Percentiles rank a stretch among this genome's conserved stretches.
phyloP scores from a whole-genome alignment of 176 grass and related monocot genomes.

The Phragmites australis region DNA sequence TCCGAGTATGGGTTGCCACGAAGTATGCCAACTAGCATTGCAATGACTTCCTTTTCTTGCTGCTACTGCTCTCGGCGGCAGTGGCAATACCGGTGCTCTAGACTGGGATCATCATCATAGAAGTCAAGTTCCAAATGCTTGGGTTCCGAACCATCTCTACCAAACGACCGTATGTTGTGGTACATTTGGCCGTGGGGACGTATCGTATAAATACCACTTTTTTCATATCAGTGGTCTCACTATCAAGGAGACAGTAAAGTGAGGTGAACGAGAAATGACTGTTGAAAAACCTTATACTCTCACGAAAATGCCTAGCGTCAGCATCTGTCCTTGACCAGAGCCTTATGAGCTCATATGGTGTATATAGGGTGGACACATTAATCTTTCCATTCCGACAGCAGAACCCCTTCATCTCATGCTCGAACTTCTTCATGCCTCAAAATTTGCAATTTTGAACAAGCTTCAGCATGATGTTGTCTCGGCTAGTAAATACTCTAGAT shows the following conservation, averaged over 20 bases:
- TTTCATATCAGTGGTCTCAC: not conserved
- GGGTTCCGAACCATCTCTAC: not conserved
- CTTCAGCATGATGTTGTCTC: too few species aligned
- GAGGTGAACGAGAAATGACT: not conserved
- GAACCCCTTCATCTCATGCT: too few species aligned
- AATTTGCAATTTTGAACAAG: too few species aligned
- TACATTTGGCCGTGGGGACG: not conserved
- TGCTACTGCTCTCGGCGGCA: not conserved
- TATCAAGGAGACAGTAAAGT: not conserved
- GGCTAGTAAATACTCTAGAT: too few species aligned
- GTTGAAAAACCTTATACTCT: not conserved
- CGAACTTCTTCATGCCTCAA: too few species aligned
- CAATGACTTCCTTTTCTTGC: not conserved
- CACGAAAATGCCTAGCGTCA: not conserved
- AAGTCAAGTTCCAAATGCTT: constrained; percentile 6
- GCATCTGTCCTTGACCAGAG: not conserved
- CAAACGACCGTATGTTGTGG: constrained; percentile 8
- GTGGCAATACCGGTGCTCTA: not conserved
- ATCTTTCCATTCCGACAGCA: too few species aligned
- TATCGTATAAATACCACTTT: not conserved
- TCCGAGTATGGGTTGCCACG: constrained; percentile 2
- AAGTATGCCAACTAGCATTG: not conserved
- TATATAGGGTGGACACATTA: not conserved
- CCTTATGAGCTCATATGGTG: not conserved
- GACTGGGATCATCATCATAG: not conserved